Base-by-base conservation (phyloP, 2,329 filamentous ascomycete genomes). In the Colletotrichum viniferum region DNA sequence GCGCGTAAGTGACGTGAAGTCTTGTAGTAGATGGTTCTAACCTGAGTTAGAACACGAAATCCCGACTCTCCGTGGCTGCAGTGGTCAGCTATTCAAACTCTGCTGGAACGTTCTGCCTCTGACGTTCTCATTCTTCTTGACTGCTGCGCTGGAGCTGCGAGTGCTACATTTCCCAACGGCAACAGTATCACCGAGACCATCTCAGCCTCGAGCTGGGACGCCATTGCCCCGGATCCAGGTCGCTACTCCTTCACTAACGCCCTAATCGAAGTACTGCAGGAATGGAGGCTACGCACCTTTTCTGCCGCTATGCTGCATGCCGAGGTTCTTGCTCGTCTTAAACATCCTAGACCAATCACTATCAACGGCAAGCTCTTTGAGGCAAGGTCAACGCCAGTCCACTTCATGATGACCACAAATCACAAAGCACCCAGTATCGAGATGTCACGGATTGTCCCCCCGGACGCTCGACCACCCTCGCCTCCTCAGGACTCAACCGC, bases 401-500 rank as follows among this genome's bases (percentile, higher is more conserved):
- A 92, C 78, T 91, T 91, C 78, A 92, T 92, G 88, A 91, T 91
- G 89, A 92, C 90, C 3, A 86, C 89, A 21, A 91, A 92, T 73
- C 90, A 91, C 79, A 89, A 86, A 73, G 89, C 88, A 2, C 89
- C 89, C 0, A 91, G 90, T 71, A 92, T 92, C 58, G 90, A 92
- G 79, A 81, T 92, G 43, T 86, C 86, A 7, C 85, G 86, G 28
- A 81, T 85, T 16, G 56, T 86, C 4, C 79, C 85, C 5, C 74
- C 78, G 6, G 82, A 82, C 26, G 80, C 79, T 38, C 79, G 81
- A n/a, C 83, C 86, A 1, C 82, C 84, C 4, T 85, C 85, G 7
- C 85, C 84, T 18, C 83, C 84, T 4, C 79, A 80, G 7, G 81
- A 83, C 36, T 7, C n/a, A 7, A 14, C 34, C 10, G 77, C 73